A percentile compares a stretch with the other conserved stretches of the same genome.
These are phyloP conservation scores for Amniculicola lignicola DNA, from an alignment of 495 filamentous ascomycete species.

Conservation along the genomic window DNA sequence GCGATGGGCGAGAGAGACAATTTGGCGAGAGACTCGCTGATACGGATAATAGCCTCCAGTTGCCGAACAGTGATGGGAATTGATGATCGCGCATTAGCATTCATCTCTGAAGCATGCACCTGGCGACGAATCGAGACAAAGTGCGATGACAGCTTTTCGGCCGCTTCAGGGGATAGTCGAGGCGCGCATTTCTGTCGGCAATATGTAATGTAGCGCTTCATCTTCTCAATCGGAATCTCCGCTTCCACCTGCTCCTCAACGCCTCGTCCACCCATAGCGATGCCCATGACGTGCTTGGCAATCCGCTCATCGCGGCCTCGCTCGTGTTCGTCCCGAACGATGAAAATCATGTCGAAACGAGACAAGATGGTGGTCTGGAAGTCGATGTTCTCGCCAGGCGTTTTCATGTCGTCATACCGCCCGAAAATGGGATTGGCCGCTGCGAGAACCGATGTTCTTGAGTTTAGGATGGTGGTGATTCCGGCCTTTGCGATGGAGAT, in stretches of 20 bases:
- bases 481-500: constrained; percentile 99
- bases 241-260: constrained; percentile 78
- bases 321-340: constrained; percentile 94
- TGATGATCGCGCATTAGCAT: constrained; percentile 79
- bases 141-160: constrained; percentile 94
- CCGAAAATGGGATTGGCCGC: constrained; percentile 98
- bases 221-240: constrained; percentile 89
- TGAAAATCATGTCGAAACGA: constrained; percentile 99
- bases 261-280: constrained; percentile 89
- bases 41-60: constrained; percentile 94
- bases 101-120: constrained; percentile 83
- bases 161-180: constrained; percentile 84
- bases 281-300: constrained; percentile 94
- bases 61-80: constrained; percentile 98
- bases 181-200: constrained; percentile 94
- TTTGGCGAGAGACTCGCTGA: constrained; percentile 94
- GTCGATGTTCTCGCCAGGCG: constrained; percentile 97
- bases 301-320: constrained; percentile 86
- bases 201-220: constrained; percentile 97
- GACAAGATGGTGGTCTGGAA: constrained; percentile 99
- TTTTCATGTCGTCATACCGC: constrained; percentile 96
- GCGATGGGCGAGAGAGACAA: constrained; percentile 79
- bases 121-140: constrained; percentile 95
- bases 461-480: constrained; percentile 97
- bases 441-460: constrained; percentile 89